Evolutionary conservation across 2,329 filamentous ascomycete species (phyloP), one percentile per base, ranked within the genome.

Genomic region (Fusarium concolor): DNA sequence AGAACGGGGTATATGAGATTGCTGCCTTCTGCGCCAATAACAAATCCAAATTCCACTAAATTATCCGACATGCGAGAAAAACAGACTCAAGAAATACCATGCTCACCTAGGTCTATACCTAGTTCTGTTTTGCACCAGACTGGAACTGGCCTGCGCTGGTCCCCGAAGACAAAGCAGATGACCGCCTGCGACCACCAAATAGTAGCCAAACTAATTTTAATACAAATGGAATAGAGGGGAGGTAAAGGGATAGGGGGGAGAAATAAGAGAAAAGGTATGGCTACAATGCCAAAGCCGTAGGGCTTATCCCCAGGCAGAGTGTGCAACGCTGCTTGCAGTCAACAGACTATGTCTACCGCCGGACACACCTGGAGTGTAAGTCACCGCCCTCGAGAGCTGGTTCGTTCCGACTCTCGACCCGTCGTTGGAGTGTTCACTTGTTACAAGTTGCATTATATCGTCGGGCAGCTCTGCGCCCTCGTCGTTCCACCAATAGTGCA

Each of bases 401-500:
- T 68, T 65, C 28, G 74, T 77, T 15, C 74, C 71, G 15, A 71
- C 45, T 29, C 71, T 68, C 28, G 71, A 75, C 3, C 71, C 71
- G 42, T 70, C 64, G 37, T 71, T 71, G 4, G 75, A 75, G 50
- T 66, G 58, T 29, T 68, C 57, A 38, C 64, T 75, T 37, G 71
- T 74, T 47, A 67, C 59, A 17, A 54, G 60, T 24, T 54, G 56
- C 35, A 56, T 29, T 29, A 54, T 59, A 15, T 44, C 56, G 31
- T 65, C 63, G 28, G 70, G 43, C 10, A 70, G 24, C 35, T 59
- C 60, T 52, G 68, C 53, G 14, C 71, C 74, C 43, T 57, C 54
- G 58, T 76, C 79, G 10, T 70, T 68, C 76, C 77, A 79, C 79
- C 79, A 81, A 62, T 79, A 77, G 45, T 76, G 72, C 37, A 81